Percentiles rank a stretch among this genome's conserved stretches.
phyloP scores from a whole-genome alignment of 257 asterid species.

The Hygrophila difformis region DNA sequence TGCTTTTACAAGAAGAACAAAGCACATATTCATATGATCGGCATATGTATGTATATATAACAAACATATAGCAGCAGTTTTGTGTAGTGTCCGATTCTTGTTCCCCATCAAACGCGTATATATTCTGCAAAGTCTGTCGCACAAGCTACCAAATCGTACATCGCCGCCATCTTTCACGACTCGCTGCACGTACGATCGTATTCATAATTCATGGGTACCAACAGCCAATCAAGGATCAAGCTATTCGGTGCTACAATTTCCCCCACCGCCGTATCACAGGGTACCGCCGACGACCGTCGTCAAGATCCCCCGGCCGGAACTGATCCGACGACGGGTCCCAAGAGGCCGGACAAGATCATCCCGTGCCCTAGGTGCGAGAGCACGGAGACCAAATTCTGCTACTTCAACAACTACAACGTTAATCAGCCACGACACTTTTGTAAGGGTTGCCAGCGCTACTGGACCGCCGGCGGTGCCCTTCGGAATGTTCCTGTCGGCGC shows the following conservation, averaged over 20 bases:
- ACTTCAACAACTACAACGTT: slow-evolving; percentile 79
- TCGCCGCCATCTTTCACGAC: no score
- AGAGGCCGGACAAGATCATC: slow-evolving; percentile 72
- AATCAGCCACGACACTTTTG: slow-evolving; percentile 88
- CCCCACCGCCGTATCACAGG: slow-evolving; percentile 16
- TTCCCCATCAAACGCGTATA: no score
- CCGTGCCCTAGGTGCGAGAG: slow-evolving; percentile 83
- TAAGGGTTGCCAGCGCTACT: slow-evolving; percentile 74
- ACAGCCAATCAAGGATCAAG: slow-evolving; percentile 34
- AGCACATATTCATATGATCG: no score
- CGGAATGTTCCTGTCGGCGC: slow-evolving; percentile 85
- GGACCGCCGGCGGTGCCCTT: slow-evolving; percentile 91
- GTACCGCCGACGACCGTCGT: slow-evolving; percentile 11
- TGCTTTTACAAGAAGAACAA: no score
- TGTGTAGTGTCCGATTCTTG: no score
- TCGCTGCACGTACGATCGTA: no score
- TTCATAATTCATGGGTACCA: no score
- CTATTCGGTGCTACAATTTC: slow-evolving; percentile 64
- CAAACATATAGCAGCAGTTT: no score
- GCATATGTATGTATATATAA: no score
- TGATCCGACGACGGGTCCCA: slow-evolving; percentile 18
- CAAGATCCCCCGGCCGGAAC: slow-evolving; percentile 13
- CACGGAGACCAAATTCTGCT: slow-evolving; percentile 82
- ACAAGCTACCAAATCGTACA: no score
- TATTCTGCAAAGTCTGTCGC: no score